A percentile compares a stretch with the other conserved stretches of the same genome.
phyloP scores from a whole-genome alignment of 2,329 filamentous ascomycete species.

The Ustulina deusta region DNA sequence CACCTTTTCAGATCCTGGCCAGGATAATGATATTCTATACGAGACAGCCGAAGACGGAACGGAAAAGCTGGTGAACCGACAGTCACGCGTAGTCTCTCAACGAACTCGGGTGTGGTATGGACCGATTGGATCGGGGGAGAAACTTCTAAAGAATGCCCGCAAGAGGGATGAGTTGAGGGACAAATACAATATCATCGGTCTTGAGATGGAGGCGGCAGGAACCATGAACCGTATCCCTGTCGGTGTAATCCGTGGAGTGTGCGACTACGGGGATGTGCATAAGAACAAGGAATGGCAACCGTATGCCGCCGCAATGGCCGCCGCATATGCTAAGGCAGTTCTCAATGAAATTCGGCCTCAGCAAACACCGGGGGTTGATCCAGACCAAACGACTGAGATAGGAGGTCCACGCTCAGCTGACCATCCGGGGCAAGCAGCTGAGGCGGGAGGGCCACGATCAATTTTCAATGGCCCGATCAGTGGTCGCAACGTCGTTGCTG shows the following conservation, averaged over 20 bases:
- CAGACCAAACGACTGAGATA: neutral
- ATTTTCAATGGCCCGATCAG: constrained; percentile 19
- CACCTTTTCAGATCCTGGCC: constrained; percentile 20
- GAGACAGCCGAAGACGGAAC: constrained; percentile 3
- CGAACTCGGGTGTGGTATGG: constrained; percentile 31
- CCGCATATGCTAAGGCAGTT: constrained; percentile 30
- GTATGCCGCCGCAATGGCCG: constrained; percentile 31
- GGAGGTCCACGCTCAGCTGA: neutral
- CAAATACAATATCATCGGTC: constrained; percentile 22
- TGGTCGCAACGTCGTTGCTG: constrained; percentile 14
- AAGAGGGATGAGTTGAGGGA: constrained; percentile 24
- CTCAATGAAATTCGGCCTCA: constrained; percentile 15
- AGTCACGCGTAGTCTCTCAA: neutral
- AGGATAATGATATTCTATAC: constrained; percentile 6
- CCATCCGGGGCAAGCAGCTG: neutral
- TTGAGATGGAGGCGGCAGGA: constrained; percentile 32
- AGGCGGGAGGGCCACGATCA: neutral
- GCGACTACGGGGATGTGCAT: constrained; percentile 28
- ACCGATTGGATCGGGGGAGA: constrained; percentile 29
- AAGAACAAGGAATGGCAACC: constrained; percentile 33
- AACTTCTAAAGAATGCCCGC: constrained; percentile 12
- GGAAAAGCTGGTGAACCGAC: neutral
- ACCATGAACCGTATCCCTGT: constrained; percentile 25
- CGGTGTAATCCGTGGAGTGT: constrained; percentile 26
- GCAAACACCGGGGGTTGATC: neutral